phyloP scores from a whole-genome alignment of 2,329 filamentous ascomycete genomes.

The Pezicula rhizophila region DNA sequence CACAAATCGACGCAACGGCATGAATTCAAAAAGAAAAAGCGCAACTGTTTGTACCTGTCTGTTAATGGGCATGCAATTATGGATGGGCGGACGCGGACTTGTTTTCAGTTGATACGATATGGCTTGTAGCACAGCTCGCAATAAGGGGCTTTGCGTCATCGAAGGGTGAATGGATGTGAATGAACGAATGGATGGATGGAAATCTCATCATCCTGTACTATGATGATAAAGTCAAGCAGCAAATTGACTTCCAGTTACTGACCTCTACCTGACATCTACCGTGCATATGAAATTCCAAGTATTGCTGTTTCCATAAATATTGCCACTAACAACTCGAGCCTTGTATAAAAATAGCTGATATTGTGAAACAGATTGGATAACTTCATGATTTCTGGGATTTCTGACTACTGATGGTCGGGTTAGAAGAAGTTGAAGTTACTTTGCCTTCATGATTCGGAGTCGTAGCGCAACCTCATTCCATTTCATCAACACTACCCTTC shows the following conservation, averaged over 20 bases:
- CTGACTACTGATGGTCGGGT: too few species aligned
- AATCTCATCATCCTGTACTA: too few species aligned
- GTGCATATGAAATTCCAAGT: background rate
- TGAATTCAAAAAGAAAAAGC: slow-evolving; percentile 1
- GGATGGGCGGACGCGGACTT: slow-evolving; percentile 1
- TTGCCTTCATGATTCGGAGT: too few species aligned
- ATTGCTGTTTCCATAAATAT: too few species aligned
- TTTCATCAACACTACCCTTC: too few species aligned
- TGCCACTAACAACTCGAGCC: too few species aligned
- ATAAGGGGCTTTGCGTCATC: background rate
- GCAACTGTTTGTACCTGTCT: background rate
- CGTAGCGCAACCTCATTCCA: too few species aligned
- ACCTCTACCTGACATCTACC: background rate
- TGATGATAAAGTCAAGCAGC: too few species aligned
- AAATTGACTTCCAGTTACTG: background rate
- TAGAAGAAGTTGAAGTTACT: too few species aligned
- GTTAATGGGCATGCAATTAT: background rate
- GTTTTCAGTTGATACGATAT: slow-evolving; percentile 2
- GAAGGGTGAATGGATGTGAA: background rate
- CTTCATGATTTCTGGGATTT: too few species aligned
- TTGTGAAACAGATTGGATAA: too few species aligned
- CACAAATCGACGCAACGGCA: background rate
- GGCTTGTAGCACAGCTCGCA: background rate
- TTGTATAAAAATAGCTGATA: too few species aligned
- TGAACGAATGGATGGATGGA: background rate